phyloP scores from a whole-genome alignment of 108 stramenopile genomes.

The Stephanodiscus minutulus region DNA sequence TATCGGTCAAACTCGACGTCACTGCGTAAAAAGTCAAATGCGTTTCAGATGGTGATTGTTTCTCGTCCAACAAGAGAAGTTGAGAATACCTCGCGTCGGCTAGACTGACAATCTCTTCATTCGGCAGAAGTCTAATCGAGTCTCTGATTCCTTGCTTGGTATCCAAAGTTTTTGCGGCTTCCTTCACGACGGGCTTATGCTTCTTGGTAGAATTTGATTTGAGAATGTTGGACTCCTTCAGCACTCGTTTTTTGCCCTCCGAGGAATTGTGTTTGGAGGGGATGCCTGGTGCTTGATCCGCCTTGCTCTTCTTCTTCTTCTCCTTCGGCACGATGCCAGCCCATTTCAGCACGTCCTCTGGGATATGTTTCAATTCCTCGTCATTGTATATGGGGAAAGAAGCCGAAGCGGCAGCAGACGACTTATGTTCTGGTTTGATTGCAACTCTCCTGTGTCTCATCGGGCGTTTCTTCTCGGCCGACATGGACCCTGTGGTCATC shows the following conservation, averaged over 20 bases:
- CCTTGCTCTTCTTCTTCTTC: constrained; percentile 1
- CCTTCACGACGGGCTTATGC: background rate
- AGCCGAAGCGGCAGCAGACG: background rate
- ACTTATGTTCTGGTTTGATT: background rate
- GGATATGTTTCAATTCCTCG: constrained; percentile 44
- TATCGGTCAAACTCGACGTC: constrained; percentile 60
- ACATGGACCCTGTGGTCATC: constrained; percentile 17
- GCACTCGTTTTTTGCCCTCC: constrained; percentile 37
- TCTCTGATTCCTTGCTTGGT: constrained; percentile 7
- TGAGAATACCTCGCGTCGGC: constrained; percentile 43
- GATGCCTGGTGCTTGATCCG: background rate
- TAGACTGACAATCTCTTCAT: constrained; percentile 29
- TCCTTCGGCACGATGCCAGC: constrained; percentile 35
- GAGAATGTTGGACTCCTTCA: constrained; percentile 27
- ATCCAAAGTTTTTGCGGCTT: background rate
- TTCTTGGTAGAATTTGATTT: constrained; percentile 24
- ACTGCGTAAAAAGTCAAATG: constrained; percentile 39
- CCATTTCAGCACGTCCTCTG: constrained; percentile 44
- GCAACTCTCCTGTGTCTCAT: constrained; percentile 8
- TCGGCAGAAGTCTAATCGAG: constrained; percentile 16
- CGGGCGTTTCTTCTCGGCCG: constrained; percentile 25
- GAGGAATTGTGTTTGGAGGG: background rate
- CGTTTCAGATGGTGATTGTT: background rate
- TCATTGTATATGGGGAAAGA: constrained; percentile 37
- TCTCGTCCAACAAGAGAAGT: constrained; percentile 25